Evolutionary conservation across 202 grass and related monocot species (phyloP).

Genomic region (Musa balbisiana): DNA sequence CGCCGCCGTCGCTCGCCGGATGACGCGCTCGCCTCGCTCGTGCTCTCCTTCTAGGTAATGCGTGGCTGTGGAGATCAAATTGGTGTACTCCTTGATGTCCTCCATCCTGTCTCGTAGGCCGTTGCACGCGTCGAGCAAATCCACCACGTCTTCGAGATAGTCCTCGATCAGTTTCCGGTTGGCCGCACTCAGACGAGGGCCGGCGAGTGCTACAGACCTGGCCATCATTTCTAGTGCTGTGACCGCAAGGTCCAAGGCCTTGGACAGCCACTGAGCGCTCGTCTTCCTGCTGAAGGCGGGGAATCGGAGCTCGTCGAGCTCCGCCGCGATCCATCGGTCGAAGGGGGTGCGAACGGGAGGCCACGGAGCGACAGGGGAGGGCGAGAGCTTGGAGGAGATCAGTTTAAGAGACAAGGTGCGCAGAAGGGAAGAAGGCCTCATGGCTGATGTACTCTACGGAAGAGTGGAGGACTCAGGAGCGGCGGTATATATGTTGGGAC

Average conservation of each 20-base stretch:
- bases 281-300: slow-evolving; percentile 30
- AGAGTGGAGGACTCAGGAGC: not conserved
- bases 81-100: slow-evolving; percentile 36
- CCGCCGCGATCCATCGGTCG: slow-evolving; percentile 73
- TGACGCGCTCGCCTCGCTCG: not conserved
- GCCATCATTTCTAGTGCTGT: slow-evolving; percentile 37
- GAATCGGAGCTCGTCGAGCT: slow-evolving; percentile 58
- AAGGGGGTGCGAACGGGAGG: slow-evolving; percentile 60
- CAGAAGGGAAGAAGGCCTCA: slow-evolving; percentile 62
- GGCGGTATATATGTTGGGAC: not conserved
- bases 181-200: not conserved
- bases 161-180: slow-evolving; percentile 41
- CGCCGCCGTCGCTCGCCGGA: slow-evolving; percentile 19
- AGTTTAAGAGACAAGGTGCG: slow-evolving; percentile 38
- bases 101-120: slow-evolving; percentile 38
- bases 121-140: slow-evolving; percentile 68
- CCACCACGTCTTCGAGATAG: slow-evolving; percentile 49
- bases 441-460: slow-evolving; percentile 17
- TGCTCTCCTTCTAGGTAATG: slow-evolving; percentile 42
- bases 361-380: slow-evolving; percentile 49
- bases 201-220: not conserved
- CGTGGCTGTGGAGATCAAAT: slow-evolving; percentile 30
- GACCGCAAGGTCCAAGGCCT: slow-evolving; percentile 37
- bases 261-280: slow-evolving; percentile 47
- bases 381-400: slow-evolving; percentile 21